These are phyloP conservation scores for Scutellaria baicalensis DNA, from an alignment of 257 asterid species.

Conservation along the genomic window DNA sequence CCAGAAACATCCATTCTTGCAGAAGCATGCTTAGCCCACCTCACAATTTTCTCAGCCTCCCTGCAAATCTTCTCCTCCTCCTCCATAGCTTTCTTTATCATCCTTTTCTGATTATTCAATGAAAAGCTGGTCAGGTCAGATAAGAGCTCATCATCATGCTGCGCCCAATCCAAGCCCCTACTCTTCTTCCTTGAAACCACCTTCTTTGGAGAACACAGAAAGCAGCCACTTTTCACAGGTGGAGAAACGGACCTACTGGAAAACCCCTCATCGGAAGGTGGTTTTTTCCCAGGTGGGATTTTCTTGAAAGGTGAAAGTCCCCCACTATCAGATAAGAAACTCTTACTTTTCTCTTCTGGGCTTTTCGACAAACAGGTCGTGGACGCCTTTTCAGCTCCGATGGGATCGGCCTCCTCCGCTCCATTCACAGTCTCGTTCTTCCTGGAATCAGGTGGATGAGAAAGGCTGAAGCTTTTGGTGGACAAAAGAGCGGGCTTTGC, in stretches of 20 bases:
- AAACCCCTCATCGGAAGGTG: conserved; percentile 25
- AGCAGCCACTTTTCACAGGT: conserved; percentile 62
- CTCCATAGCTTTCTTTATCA: conserved; percentile 60
- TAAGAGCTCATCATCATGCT: conserved; percentile 38
- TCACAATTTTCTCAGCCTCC: conserved; percentile 85
- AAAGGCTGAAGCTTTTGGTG: conserved; percentile 23
- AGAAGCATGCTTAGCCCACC: conserved; percentile 89
- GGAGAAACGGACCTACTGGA: conserved; percentile 53
- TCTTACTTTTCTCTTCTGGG: conserved; percentile 15
- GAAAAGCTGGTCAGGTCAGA: conserved; percentile 56
- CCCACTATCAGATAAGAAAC: conserved; percentile 8
- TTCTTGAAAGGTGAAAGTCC: conserved; percentile 26
- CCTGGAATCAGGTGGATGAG: conserved; percentile 13
- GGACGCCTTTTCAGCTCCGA: conserved; percentile 10
- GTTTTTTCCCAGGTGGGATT: conserved; percentile 26
- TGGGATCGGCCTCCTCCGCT: conserved; percentile 4
- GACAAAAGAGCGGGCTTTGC: conserved; percentile 29
- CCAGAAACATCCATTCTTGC: conserved; percentile 59
- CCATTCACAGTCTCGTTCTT: neutral
- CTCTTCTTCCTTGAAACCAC: conserved; percentile 40
- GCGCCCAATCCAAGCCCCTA: conserved; percentile 26
- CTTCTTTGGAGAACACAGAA: conserved; percentile 71
- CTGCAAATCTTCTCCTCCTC: conserved; percentile 68
- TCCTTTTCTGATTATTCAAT: conserved; percentile 29
- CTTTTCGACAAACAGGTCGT: conserved; percentile 21